A percentile compares a stretch with the other conserved stretches of the same genome.
phyloP scores from a whole-genome alignment of 768 basidiomycete genomes.

The Boletus insuetus region DNA sequence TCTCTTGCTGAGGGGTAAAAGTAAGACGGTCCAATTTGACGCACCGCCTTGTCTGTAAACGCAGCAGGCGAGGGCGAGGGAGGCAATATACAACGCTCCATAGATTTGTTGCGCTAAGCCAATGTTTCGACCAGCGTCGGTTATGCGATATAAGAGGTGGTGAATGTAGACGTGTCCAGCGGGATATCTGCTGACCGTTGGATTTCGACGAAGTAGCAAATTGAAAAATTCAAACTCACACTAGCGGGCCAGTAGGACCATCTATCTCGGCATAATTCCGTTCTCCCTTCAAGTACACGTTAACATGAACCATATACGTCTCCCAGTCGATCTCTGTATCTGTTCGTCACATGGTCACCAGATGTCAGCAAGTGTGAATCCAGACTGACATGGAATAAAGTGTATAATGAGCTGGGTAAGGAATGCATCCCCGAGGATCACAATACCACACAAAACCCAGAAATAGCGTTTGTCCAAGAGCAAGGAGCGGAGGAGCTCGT shows the following conservation, averaged over 20 bases:
- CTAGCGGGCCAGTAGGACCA: slow-evolving; percentile 91
- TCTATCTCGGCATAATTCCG: slow-evolving; percentile 76
- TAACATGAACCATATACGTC: slow-evolving; percentile 90
- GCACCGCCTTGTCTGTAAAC: slow-evolving; percentile 64
- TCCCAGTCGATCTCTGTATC: slow-evolving; percentile 99
- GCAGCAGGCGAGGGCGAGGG: slow-evolving; percentile 59
- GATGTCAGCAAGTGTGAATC: slow-evolving; percentile 3
- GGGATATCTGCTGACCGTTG: slow-evolving; percentile 66
- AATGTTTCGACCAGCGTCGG: slow-evolving; percentile 59
- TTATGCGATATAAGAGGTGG: slow-evolving; percentile 61
- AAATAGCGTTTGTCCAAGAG: slow-evolving; percentile 60
- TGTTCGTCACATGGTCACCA: slow-evolving; percentile 35
- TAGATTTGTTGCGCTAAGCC: slow-evolving; percentile 76
- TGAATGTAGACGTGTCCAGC: slow-evolving; percentile 91
- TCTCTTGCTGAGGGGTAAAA: slow-evolving; percentile 86
- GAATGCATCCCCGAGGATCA: slow-evolving; percentile 70
- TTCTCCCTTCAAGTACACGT: slow-evolving; percentile 76
- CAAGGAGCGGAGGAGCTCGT: slow-evolving; percentile 11
- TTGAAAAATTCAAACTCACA: slow-evolving; percentile 48
- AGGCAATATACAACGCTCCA: slow-evolving; percentile 65
- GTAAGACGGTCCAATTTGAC: slow-evolving; percentile 69
- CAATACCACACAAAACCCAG: slow-evolving; percentile 60
- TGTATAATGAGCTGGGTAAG: slow-evolving; percentile 80
- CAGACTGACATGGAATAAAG: slow-evolving; percentile 74
- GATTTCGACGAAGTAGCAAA: background rate